Evolutionary conservation across 1,139 yeast genomes (phyloP).

Genomic region (Magnusiomyces suaveolens): DNA sequence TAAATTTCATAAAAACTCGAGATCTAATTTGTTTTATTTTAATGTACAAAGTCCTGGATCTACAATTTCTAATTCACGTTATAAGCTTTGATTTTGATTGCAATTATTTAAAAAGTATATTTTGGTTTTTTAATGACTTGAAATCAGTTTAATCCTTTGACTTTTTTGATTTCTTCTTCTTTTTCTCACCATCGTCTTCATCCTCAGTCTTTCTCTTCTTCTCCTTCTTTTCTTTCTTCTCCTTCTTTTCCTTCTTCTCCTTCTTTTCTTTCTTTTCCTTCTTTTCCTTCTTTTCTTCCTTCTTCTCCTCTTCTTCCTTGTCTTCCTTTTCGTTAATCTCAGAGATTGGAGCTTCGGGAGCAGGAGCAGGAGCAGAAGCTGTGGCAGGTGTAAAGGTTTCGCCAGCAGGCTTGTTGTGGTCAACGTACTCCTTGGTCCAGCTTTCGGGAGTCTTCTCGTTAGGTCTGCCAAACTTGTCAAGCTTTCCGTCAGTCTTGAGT

Average conservation of each 20-base stretch:
- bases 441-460: slow-evolving; percentile 88
- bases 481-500: slow-evolving; percentile 92
- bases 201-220: slow-evolving; percentile 61
- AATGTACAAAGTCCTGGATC: not conserved
- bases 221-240: slow-evolving; percentile 57
- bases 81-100: not conserved
- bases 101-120: not conserved
- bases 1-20: not conserved
- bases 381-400: slow-evolving; percentile 32
- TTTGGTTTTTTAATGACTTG: not conserved
- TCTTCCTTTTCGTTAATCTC: slow-evolving; percentile 19
- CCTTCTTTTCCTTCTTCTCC: slow-evolving; percentile 54
- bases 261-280: slow-evolving; percentile 40
- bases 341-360: slow-evolving; percentile 26
- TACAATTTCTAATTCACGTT: not conserved
- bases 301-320: slow-evolving; percentile 28
- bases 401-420: slow-evolving; percentile 53
- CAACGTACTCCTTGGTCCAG: slow-evolving; percentile 85
- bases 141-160: not conserved
- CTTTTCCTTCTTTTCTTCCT: slow-evolving; percentile 21
- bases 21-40: not conserved
- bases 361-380: slow-evolving; percentile 27
- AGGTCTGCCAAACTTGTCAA: slow-evolving; percentile 87
- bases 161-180: slow-evolving; percentile 34
- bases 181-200: slow-evolving; percentile 52